Evolutionary conservation across 441 rosid genomes (phyloP).

Genomic region (Rhodomyrtus psidioides): DNA sequence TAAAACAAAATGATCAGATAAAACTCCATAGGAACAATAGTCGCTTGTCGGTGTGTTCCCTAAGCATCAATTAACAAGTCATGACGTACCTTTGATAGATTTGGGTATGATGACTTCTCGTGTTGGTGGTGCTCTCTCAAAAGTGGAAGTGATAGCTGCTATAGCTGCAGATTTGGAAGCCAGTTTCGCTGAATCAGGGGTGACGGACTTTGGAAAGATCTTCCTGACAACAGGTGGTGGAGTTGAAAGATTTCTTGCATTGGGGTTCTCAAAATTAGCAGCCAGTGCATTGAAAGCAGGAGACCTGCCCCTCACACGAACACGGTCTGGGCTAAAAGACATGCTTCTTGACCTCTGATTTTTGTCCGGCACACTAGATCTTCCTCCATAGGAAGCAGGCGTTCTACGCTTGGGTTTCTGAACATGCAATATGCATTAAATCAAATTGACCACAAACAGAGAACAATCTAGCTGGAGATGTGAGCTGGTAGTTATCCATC

Average conservation of each 20-base stretch:
- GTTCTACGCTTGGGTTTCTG: conserved; percentile 93
- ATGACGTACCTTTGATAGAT: conserved; percentile 50
- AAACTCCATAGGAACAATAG: background rate
- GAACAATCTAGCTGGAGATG: background rate
- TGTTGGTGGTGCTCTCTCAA: conserved; percentile 51
- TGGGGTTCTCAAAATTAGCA: conserved; percentile 83
- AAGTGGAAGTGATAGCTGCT: conserved; percentile 59
- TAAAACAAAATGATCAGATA: background rate
- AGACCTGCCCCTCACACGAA: conserved; percentile 95
- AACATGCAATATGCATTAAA: conserved; percentile 11
- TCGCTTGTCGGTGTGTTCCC: background rate
- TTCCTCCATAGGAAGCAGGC: conserved; percentile 70
- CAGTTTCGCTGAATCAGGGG: conserved; percentile 47
- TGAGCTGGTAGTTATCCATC: background rate
- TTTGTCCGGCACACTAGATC: conserved; percentile 81
- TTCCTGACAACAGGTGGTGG: conserved; percentile 94
- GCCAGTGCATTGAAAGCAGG: conserved; percentile 98
- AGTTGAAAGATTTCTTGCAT: conserved; percentile 84
- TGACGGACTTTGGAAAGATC: conserved; percentile 76
- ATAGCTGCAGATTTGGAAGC: conserved; percentile 71
- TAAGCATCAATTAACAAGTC: background rate
- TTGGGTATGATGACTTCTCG: conserved; percentile 65
- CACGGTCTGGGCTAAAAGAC: conserved; percentile 92
- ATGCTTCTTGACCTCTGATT: conserved; percentile 94
- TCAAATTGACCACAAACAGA: background rate